Percentiles rank a stretch among this genome's conserved stretches.
Conservation (phyloP, 2,329 filamentous ascomycete species). For the Malbranchea cinnamomea region DNA sequence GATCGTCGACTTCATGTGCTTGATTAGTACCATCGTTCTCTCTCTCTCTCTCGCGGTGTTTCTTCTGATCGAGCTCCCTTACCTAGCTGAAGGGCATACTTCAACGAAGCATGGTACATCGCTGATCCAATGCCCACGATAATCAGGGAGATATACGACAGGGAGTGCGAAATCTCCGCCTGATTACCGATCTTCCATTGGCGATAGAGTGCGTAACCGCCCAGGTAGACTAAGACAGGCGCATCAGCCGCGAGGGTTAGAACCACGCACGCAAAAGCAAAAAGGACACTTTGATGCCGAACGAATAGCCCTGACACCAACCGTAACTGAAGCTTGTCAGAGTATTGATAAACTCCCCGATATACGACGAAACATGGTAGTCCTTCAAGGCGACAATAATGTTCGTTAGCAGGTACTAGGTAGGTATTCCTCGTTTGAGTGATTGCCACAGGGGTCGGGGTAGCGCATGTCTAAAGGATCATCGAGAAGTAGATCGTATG, state of each 20-base stretch:
- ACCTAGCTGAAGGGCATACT: constrained; percentile 11
- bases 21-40: too few relatives aligned
- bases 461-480: too few relatives aligned
- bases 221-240: constrained; percentile 5
- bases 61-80: too few relatives aligned
- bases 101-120: constrained; percentile 14
- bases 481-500: too few relatives aligned
- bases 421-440: too few relatives aligned
- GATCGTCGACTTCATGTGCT: constrained; percentile 7
- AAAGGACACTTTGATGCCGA: too few relatives aligned
- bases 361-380: constrained; percentile 13
- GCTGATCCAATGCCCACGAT: constrained; percentile 13
- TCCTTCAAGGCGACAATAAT: constrained; percentile 10
- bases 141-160: constrained; percentile 13
- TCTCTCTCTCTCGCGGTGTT: not conserved
- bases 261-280: too few relatives aligned
- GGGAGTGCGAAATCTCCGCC: constrained; percentile 7
- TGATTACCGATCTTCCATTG: constrained; percentile 10
- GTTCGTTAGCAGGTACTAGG: too few relatives aligned
- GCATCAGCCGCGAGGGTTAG: too few relatives aligned
- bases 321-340: constrained; percentile 14
- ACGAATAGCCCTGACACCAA: constrained; percentile 2
- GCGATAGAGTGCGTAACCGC: constrained; percentile 7
- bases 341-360: constrained; percentile 15
- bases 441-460: too few relatives aligned